A percentile compares a stretch with the other conserved stretches of the same genome.
phyloP scores from a whole-genome alignment of 2,329 filamentous ascomycete genomes.

The Neonectria magnoliae region DNA sequence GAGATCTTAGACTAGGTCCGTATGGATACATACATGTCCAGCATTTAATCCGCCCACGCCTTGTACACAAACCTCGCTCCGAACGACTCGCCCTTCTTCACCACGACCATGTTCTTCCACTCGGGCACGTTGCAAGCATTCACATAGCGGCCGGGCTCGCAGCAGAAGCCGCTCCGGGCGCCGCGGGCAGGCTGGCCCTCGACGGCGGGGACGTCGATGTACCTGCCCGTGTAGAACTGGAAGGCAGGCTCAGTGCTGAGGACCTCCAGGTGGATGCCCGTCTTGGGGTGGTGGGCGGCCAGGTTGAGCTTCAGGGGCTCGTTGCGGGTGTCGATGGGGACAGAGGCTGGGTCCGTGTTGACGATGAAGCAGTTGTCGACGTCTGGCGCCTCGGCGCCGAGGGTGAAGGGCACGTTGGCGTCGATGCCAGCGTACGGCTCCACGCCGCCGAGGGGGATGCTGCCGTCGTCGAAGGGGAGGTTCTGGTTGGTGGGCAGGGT shows the following conservation, averaged over 20 bases:
- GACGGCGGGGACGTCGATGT: conserved; percentile 78
- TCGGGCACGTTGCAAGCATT: conserved; percentile 85
- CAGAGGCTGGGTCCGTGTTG: conserved; percentile 67
- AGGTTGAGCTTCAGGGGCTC: conserved; percentile 73
- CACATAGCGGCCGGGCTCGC: conserved; percentile 91
- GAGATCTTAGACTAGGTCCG: not conserved
- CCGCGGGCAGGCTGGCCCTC: conserved; percentile 71
- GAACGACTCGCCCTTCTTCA: conserved; percentile 87
- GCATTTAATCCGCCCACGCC: conserved; percentile 76
- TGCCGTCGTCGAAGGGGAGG: conserved; percentile 76
- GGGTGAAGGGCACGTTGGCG: conserved; percentile 73
- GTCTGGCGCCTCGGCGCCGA: conserved; percentile 76
- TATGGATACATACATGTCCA: not conserved
- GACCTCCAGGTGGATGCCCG: conserved; percentile 84
- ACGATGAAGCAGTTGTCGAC: conserved; percentile 94
- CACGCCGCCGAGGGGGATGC: conserved; percentile 79
- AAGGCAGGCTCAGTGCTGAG: conserved; percentile 94
- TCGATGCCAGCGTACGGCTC: conserved; percentile 72
- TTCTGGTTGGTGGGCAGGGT: conserved; percentile 73
- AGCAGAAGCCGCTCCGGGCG: conserved; percentile 82
- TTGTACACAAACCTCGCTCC: conserved; percentile 85
- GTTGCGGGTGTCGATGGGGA: conserved; percentile 73
- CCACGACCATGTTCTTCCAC: conserved; percentile 80
- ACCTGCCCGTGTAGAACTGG: conserved; percentile 94
- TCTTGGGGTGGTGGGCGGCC: conserved; percentile 76